phyloP scores from a whole-genome alignment of 768 basidiomycete species.

The Cystobasidium ongulense region DNA sequence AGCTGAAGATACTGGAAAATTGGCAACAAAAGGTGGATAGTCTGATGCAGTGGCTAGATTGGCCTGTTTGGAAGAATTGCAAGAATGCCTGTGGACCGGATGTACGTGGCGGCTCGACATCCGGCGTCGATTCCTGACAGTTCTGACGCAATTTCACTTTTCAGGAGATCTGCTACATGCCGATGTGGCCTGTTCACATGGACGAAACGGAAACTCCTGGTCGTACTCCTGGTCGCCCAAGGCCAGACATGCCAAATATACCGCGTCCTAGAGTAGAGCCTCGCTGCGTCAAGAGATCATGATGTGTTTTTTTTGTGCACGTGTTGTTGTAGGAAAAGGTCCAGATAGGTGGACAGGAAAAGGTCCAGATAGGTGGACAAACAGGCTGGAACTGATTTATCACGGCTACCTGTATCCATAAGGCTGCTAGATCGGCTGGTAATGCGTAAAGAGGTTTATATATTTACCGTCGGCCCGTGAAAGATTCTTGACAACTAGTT shows the following conservation, averaged over 20 bases:
- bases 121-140: not conserved
- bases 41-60: not conserved
- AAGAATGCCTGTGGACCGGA: not conserved
- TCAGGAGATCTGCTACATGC: slow-evolving; percentile 12
- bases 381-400: too few species aligned
- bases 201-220: not conserved
- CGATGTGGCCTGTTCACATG: not conserved
- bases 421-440: too few species aligned
- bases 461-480: too few species aligned
- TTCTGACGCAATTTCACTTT: too few species aligned
- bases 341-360: too few species aligned
- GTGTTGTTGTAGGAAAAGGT: too few species aligned
- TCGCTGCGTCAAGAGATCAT: not conserved
- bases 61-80: not conserved
- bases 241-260: not conserved
- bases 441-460: too few species aligned
- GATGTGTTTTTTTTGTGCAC: too few species aligned
- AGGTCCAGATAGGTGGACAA: too few species aligned
- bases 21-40: not conserved
- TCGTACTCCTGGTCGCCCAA: not conserved
- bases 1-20: not conserved
- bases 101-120: not conserved
- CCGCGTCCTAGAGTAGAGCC: not conserved
- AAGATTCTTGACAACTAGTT: not conserved
- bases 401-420: too few species aligned